Base-by-base conservation (phyloP, 2,329 filamentous ascomycete species). In the Cladophialophora bantiana region DNA sequence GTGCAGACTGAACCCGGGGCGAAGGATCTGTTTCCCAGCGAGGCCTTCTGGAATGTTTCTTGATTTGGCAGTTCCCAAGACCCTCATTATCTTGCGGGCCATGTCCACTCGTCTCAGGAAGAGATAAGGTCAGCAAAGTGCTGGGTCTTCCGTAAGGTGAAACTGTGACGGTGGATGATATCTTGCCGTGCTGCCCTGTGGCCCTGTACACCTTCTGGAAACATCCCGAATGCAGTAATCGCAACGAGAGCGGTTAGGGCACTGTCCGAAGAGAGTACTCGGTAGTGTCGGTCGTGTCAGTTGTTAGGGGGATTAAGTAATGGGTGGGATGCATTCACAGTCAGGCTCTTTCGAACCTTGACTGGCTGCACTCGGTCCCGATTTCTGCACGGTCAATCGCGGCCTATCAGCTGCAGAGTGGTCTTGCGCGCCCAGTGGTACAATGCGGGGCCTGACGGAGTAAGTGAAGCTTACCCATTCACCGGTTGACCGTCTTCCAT, bases 201-300 rank as follows among this genome's bases (percentile, higher is more conserved):
- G 18, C 7, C 40, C 48, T 53, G n/a, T 18, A 2, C 45, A 9
- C 36, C 59, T 61, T 61, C 59, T 61, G 45, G 59, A 53, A 53
- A 45, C 7, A 53, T 61, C n/a, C 59, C 13, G 7, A 53, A 61
- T 26, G 7, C 13, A 26, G 59, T 18, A 53, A 40, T 12, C 34
- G 59, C 40, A 38, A 10, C 35, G 59, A 61, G 59, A 31, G 18
- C 0, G 6, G 3, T 15, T 34, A 53, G 48, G 18, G 59, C n/a
- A 15, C 18, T 50, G 9, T 18, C 42, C 57, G 10, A 35, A 59
- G 15, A 10, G 7, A 18, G 26, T 2, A 26, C 26, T 26, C 26
- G 3, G 40, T 50, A 50, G 40, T 45, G 40, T 59, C 40, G 5
- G 12, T 15, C 56, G n/a, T 36, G 48, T 18, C 18, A 53, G 26